Evolutionary conservation across 2,329 filamentous ascomycete genomes (phyloP), one percentile per base, ranked within the genome.

Genomic region (Cytospora paraplurivora): DNA sequence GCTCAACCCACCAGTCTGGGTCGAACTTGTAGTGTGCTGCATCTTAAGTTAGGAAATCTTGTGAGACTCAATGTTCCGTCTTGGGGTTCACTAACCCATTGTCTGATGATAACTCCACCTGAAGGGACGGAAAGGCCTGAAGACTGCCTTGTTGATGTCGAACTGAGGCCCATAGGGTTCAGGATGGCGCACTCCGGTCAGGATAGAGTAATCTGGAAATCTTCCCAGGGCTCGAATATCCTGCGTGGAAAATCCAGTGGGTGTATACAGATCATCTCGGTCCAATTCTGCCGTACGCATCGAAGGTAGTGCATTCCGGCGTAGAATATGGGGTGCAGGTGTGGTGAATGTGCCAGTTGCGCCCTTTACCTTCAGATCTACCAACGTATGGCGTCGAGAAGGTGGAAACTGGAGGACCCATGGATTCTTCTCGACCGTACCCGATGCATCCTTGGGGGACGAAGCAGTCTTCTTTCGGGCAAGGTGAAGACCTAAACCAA

Each of bases 31-130:
- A 88, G 10, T 94, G 78, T 1, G 91, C 91, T 95, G 65, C 3
- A 33, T 35, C 4, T 33, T 6, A n/a, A 15, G 19, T 32, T 34
- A 21, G 55, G 8, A 19, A 68, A 56, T 71, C n/a, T 47, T 32
- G 35, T 13, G 11, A 4, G n/a, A n/a, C n/a, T n/a, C n/a, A n/a
- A 13, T 49, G 6, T 7, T 41, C 7, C 13, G 33, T 27, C 8
- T 4, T 13, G 11, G 13, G 17, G 44, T 53, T 13, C 11, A 81
- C 88, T 69, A 83, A 94, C 91, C 91, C 92, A 96, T 96, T 0
- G 92, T 96, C 72, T 96, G 92, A 72, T 95, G 91, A 72, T 96
- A 96, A 0, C 82, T 79, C 92, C 92, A 96, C 70, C 92, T 77
- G 51, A 96, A 90, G 0, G 92, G 92, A 49, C 92, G 82, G 72